Evolutionary conservation across 257 asterid species (phyloP).

Genomic region (Salvia miltiorrhiza): DNA sequence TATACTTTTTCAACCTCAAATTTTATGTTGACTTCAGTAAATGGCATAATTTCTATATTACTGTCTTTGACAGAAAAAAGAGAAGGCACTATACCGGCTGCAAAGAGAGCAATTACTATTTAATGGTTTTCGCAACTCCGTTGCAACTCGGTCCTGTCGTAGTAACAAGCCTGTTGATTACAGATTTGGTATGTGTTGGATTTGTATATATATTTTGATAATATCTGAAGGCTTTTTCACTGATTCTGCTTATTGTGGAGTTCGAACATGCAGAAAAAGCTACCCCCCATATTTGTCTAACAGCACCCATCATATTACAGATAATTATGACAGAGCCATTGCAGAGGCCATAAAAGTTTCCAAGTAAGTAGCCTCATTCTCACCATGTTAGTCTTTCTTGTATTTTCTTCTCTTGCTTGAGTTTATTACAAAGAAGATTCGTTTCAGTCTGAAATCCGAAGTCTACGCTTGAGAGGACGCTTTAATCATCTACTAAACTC

Average conservation of each 20-base stretch:
- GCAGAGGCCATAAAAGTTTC: slow-evolving; percentile 57
- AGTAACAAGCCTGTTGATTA: slow-evolving; percentile 53
- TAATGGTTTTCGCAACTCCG: slow-evolving; percentile 36
- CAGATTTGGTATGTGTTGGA: slow-evolving; percentile 51
- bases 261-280: background rate
- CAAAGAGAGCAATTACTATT: slow-evolving; percentile 39
- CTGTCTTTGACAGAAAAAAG: slow-evolving; percentile 63
- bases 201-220: background rate
- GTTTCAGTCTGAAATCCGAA: background rate
- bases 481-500: background rate
- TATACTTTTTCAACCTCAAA: background rate
- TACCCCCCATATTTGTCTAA: background rate
- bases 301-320: slow-evolving; percentile 43
- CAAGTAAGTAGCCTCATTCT: slow-evolving; percentile 44
- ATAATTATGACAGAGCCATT: slow-evolving; percentile 72
- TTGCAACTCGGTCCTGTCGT: slow-evolving; percentile 59
- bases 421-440: background rate
- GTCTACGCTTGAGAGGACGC: background rate
- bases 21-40: slow-evolving; percentile 16
- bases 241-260: background rate
- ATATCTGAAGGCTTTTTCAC: background rate
- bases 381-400: background rate
- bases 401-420: background rate
- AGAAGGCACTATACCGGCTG: slow-evolving; percentile 38
- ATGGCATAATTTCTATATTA: slow-evolving; percentile 8